Conservation (phyloP, 495 filamentous ascomycete genomes). For the Beverwykella pulmonaria region DNA sequence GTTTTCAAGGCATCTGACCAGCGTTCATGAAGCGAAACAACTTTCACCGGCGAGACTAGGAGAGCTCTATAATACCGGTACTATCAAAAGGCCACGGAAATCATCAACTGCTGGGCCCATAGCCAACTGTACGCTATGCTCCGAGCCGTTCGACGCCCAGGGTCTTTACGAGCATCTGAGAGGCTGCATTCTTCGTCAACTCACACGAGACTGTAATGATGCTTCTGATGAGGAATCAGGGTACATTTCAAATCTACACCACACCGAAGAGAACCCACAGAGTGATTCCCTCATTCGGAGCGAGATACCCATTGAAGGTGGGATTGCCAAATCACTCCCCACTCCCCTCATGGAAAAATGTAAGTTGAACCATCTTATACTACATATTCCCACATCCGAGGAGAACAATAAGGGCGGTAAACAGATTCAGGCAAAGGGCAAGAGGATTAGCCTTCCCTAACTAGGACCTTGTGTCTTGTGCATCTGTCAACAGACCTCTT, state of each 20-base stretch:
- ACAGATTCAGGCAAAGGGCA: too few species aligned
- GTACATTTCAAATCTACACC: neutral
- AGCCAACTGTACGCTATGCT: slow-evolving; percentile 16
- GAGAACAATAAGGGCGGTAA: too few species aligned
- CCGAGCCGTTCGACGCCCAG: slow-evolving; percentile 28
- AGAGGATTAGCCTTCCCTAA: too few species aligned
- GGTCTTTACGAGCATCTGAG: slow-evolving; percentile 32
- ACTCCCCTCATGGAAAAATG: neutral
- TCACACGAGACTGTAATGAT: neutral
- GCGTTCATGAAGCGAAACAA: slow-evolving; percentile 21
- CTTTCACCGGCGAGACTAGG: neutral
- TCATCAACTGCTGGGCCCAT: neutral
- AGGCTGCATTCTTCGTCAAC: slow-evolving; percentile 21
- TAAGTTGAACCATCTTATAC: neutral
- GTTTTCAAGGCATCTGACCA: slow-evolving; percentile 26
- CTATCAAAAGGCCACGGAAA: neutral
- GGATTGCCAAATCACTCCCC: too few species aligned
- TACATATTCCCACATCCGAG: too few species aligned
- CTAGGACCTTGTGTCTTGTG: too few species aligned
- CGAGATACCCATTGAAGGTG: neutral
- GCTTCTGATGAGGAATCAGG: neutral
- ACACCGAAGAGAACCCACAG: neutral
- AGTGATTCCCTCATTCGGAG: neutral
- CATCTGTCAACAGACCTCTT: too few species aligned
- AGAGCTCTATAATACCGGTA: slow-evolving; percentile 2